These are phyloP conservation scores for Capsicum pubescens DNA, from an alignment of 257 asterid genomes.

Conservation along the genomic window DNA sequence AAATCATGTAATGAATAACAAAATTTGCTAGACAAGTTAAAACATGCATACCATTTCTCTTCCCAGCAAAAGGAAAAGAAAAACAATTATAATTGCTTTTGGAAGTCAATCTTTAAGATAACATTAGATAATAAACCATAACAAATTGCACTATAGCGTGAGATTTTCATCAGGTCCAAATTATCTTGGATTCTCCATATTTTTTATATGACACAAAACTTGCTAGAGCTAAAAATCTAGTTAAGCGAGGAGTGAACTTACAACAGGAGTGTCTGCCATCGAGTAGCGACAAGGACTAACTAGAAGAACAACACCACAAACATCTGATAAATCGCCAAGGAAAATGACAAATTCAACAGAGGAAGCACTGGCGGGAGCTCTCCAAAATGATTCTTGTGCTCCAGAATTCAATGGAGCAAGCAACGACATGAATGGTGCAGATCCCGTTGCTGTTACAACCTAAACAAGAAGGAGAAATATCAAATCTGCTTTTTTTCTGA, in stretches of 20 bases:
- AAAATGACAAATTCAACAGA: slow-evolving; percentile 83
- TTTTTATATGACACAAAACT: background rate
- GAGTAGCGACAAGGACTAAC: slow-evolving; percentile 97
- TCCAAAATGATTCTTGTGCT: slow-evolving; percentile 80
- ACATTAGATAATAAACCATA: background rate
- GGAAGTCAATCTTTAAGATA: slow-evolving; percentile 10
- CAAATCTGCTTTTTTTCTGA: background rate
- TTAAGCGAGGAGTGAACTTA: slow-evolving; percentile 52
- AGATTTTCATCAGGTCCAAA: slow-evolving; percentile 8
- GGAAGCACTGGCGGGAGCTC: slow-evolving; percentile 77
- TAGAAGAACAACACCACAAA: slow-evolving; percentile 81
- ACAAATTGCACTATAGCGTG: background rate
- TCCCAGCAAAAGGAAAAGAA: slow-evolving; percentile 19
- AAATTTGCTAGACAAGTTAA: slow-evolving; percentile 19
- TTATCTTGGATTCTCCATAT: background rate
- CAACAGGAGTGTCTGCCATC: slow-evolving; percentile 82
- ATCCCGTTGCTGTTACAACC: slow-evolving; percentile 91
- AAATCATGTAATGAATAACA: slow-evolving; percentile 21
- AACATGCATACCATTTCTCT: slow-evolving; percentile 14
- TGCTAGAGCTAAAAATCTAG: slow-evolving; percentile 4
- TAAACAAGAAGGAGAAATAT: slow-evolving; percentile 37
- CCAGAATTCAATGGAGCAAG: slow-evolving; percentile 76
- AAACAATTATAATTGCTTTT: slow-evolving; percentile 13
- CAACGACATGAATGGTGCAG: slow-evolving; percentile 83
- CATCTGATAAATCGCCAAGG: slow-evolving; percentile 82